Conservation (phyloP, 2,329 filamentous ascomycete species). For the Neobulgaria alba region DNA sequence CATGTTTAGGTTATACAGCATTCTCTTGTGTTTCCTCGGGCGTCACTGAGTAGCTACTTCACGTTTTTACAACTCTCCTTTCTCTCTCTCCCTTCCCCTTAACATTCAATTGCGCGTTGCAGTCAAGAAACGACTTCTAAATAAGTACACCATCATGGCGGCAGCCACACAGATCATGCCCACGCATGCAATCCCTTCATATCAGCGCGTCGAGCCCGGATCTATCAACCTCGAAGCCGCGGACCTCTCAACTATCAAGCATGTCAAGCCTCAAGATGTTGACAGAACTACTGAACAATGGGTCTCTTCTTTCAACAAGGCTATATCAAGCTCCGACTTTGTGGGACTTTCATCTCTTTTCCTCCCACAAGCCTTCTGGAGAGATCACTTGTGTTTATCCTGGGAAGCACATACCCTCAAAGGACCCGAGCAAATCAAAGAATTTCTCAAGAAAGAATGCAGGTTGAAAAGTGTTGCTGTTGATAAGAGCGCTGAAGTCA, state of each 20-base stretch:
- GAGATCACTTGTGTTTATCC: slow-evolving; percentile 45
- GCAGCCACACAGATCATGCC: slow-evolving; percentile 8
- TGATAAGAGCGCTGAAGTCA: slow-evolving; percentile 33
- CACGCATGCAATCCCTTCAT: slow-evolving; percentile 26
- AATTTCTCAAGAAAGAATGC: slow-evolving; percentile 29
- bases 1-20: neutral
- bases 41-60: neutral
- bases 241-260: slow-evolving; percentile 32
- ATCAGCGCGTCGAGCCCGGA: slow-evolving; percentile 39
- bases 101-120: neutral
- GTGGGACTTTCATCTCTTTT: slow-evolving; percentile 33
- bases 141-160: slow-evolving; percentile 4
- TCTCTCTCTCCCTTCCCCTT: neutral
- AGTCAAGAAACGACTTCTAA: neutral
- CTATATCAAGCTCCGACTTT: slow-evolving; percentile 32
- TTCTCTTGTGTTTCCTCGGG: too few species aligned
- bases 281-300: slow-evolving; percentile 32
- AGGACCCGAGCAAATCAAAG: slow-evolving; percentile 23
- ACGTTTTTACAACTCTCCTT: neutral
- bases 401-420: slow-evolving; percentile 46
- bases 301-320: slow-evolving; percentile 34
- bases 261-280: slow-evolving; percentile 27
- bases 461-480: slow-evolving; percentile 32
- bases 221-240: slow-evolving; percentile 45
- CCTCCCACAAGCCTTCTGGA: slow-evolving; percentile 42